phyloP scores from a whole-genome alignment of 2,329 filamentous ascomycete species.

The Byssothecium circinans region DNA sequence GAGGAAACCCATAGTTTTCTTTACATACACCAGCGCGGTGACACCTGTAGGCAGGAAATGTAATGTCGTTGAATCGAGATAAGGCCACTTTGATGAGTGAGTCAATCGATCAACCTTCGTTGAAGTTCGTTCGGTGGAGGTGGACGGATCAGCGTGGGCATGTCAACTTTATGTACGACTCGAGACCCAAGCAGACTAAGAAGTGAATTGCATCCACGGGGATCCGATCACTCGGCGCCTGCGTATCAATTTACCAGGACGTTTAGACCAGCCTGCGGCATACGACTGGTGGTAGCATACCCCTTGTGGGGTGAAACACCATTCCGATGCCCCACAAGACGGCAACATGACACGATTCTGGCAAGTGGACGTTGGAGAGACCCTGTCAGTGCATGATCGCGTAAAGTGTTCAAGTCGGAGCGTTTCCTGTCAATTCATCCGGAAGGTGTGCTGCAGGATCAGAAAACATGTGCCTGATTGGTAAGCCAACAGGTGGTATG shows the following conservation, averaged over 20 bases:
- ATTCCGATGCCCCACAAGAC: slow-evolving; percentile 12
- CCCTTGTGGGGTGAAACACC: slow-evolving; percentile 2
- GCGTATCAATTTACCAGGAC: neutral
- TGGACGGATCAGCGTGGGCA: neutral
- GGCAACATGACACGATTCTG: neutral
- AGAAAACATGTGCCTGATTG: neutral
- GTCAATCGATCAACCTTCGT: too few relatives aligned
- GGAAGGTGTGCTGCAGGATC: neutral
- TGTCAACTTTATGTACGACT: neutral
- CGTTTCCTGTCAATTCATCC: neutral
- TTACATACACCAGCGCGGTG: neutral
- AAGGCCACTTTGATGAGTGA: neutral
- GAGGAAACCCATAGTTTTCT: slow-evolving; percentile 34
- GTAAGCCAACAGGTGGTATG: too few relatives aligned
- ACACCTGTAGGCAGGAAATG: neutral
- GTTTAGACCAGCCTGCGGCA: neutral
- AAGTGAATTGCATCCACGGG: neutral
- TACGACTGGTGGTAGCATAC: too few relatives aligned
- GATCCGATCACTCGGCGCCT: neutral
- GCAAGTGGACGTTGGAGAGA: slow-evolving; percentile 6
- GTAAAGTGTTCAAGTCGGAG: neutral
- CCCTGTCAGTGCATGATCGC: slow-evolving; percentile 4
- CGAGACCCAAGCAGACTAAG: slow-evolving; percentile 1
- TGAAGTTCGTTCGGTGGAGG: neutral
- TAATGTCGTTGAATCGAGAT: neutral